phyloP scores from a whole-genome alignment of 1,284 basidiomycete genomes.

The Cutaneotrichosporon sp. region DNA sequence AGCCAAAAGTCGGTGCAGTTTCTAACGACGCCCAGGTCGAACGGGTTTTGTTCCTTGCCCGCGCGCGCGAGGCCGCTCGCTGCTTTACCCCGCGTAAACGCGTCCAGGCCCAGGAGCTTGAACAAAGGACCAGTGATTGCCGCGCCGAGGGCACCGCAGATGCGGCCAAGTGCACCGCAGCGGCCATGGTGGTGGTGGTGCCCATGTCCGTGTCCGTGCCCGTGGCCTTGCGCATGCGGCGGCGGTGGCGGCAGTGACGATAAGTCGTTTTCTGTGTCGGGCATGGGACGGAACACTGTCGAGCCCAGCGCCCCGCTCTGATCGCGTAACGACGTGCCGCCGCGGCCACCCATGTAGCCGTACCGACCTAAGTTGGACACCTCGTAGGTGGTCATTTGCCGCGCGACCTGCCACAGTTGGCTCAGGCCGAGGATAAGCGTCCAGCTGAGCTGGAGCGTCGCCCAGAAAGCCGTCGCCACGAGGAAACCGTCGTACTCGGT shows the following conservation, averaged over 20 bases:
- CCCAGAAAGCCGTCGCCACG: conserved; percentile 72
- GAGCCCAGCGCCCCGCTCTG: conserved; percentile 46
- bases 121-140: conserved; percentile 53
- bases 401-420: conserved; percentile 85
- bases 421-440: conserved; percentile 76
- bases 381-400: conserved; percentile 95
- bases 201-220: conserved; percentile 11
- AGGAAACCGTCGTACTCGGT: conserved; percentile 70
- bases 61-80: conserved; percentile 65
- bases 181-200: conserved; percentile 47
- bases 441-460: conserved; percentile 88
- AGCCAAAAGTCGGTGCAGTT: conserved; percentile 98
- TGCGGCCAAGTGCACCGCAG: conserved; percentile 32
- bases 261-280: conserved; percentile 1
- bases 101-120: conserved; percentile 82
- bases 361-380: conserved; percentile 90
- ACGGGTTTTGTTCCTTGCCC: conserved; percentile 76
- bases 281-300: conserved; percentile 18
- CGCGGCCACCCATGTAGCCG: conserved; percentile 92
- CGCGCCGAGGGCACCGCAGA: conserved; percentile 25
- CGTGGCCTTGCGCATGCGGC: background rate
- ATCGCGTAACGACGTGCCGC: conserved; percentile 53
- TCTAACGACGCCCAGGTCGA: conserved; percentile 72
- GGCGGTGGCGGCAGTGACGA: conserved; percentile 1
- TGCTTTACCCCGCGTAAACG: conserved; percentile 85